A percentile compares a stretch with the other conserved stretches of the same genome.
Conservation (phyloP, 805 yeast species). For the Candida cerambycidarum region DNA sequence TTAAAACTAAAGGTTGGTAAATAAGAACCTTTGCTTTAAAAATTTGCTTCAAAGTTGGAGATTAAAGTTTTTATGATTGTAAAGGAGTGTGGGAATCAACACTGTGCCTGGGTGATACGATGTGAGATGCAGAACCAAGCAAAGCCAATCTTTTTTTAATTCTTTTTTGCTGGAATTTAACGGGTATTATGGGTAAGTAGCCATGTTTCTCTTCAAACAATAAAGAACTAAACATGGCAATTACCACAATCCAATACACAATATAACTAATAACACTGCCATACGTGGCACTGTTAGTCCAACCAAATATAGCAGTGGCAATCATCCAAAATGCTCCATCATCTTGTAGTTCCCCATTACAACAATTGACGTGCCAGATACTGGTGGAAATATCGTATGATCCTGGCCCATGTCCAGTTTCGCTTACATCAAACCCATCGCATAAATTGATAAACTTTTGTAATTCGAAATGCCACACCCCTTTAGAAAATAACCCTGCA, state of each 20-base stretch:
- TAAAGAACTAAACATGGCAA: conserved; percentile 43
- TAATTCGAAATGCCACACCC: conserved; percentile 87
- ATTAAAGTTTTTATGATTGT: background rate
- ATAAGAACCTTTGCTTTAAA: too few relatives aligned
- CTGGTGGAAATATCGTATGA: conserved; percentile 77
- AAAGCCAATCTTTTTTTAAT: conserved; percentile 38
- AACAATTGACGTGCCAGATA: conserved; percentile 94
- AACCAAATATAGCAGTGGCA: conserved; percentile 82
- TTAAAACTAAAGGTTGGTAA: too few relatives aligned
- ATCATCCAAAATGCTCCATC: conserved; percentile 80
- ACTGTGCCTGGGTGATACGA: conserved; percentile 6
- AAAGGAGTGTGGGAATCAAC: conserved; percentile 16
- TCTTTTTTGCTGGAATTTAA: conserved; percentile 56
- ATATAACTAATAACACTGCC: conserved; percentile 79
- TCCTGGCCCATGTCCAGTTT: conserved; percentile 91
- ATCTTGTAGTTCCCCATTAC: conserved; percentile 82
- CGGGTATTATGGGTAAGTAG: conserved; percentile 59
- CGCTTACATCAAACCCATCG: conserved; percentile 81
- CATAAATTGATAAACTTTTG: conserved; percentile 73
- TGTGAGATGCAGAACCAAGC: background rate
- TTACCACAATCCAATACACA: conserved; percentile 62
- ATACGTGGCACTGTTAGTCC: conserved; percentile 93
- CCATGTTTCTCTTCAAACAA: conserved; percentile 57
- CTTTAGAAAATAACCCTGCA: conserved; percentile 82
- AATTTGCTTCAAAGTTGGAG: too few relatives aligned